Conservation (phyloP, 2,329 filamentous ascomycete genomes). For the Pseudogymnoascus sp. region DNA sequence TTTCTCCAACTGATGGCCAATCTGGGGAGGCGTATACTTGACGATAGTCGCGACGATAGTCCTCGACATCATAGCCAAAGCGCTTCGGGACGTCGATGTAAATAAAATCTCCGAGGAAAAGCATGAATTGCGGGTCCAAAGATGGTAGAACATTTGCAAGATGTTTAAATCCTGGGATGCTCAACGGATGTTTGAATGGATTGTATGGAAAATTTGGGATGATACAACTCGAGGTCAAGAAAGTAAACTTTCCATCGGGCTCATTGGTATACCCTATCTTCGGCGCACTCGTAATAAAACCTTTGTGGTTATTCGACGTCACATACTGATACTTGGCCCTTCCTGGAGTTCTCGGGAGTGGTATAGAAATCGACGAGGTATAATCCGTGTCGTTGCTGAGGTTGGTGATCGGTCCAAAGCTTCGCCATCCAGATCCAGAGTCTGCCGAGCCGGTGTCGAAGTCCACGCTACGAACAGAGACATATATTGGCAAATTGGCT, state of each 20-base stretch:
- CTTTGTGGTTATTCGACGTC: slow-evolving; percentile 78
- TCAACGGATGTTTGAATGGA: slow-evolving; percentile 70
- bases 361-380: slow-evolving; percentile 61
- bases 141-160: slow-evolving; percentile 64
- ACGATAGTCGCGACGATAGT: slow-evolving; percentile 86
- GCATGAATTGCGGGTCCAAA: slow-evolving; percentile 67
- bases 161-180: slow-evolving; percentile 70
- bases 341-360: slow-evolving; percentile 55
- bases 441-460: slow-evolving; percentile 44
- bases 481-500: slow-evolving; percentile 62
- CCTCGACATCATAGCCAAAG: slow-evolving; percentile 60
- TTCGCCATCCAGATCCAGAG: slow-evolving; percentile 56
- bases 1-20: slow-evolving; percentile 65
- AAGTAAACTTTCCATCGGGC: slow-evolving; percentile 68
- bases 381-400: slow-evolving; percentile 75
- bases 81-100: slow-evolving; percentile 81
- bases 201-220: slow-evolving; percentile 86
- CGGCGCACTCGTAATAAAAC: slow-evolving; percentile 72
- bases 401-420: slow-evolving; percentile 53
- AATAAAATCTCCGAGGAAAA: slow-evolving; percentile 82
- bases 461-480: slow-evolving; percentile 55
- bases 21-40: slow-evolving; percentile 94
- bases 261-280: slow-evolving; percentile 53
- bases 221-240: slow-evolving; percentile 87
- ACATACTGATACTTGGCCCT: slow-evolving; percentile 67